Evolutionary conservation across 75 land plant species (phyloP).

Genomic region (Sequoia sempervirens): DNA sequence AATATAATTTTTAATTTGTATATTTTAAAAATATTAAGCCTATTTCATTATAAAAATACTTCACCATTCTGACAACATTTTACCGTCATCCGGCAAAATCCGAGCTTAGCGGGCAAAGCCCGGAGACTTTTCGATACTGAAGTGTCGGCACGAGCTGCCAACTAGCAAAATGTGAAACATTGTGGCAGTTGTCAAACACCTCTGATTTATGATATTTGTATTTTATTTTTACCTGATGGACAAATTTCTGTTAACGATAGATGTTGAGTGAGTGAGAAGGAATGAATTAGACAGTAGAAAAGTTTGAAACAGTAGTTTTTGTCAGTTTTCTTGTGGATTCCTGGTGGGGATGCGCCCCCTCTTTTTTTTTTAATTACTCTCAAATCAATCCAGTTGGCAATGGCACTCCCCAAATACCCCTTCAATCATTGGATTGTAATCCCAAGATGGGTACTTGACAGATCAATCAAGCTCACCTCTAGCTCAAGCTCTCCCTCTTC

Average conservation of each 20-base stretch:
- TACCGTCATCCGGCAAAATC: no score
- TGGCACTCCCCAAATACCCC: neutral
- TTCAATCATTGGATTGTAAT: neutral
- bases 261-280: neutral
- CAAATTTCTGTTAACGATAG: neutral
- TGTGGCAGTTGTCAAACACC: no score
- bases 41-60: no score
- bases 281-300: neutral
- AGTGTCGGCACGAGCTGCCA: neutral
- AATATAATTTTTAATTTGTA: no score
- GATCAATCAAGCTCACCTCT: neutral
- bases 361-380: neutral
- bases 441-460: neutral
- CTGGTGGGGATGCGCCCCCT: neutral
- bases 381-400: conserved; percentile 9
- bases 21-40: no score
- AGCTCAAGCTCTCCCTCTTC: neutral
- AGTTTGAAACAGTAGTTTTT: neutral
- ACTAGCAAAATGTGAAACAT: neutral
- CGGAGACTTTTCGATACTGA: no score
- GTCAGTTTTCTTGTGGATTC: conserved; percentile 2
- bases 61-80: no score
- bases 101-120: no score
- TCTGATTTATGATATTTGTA: neutral
- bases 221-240: neutral